A percentile compares a stretch with the other conserved stretches of the same genome.
Conservation (phyloP, 202 grass and related monocot genomes). For the Miscanthus sacchariflorus region DNA sequence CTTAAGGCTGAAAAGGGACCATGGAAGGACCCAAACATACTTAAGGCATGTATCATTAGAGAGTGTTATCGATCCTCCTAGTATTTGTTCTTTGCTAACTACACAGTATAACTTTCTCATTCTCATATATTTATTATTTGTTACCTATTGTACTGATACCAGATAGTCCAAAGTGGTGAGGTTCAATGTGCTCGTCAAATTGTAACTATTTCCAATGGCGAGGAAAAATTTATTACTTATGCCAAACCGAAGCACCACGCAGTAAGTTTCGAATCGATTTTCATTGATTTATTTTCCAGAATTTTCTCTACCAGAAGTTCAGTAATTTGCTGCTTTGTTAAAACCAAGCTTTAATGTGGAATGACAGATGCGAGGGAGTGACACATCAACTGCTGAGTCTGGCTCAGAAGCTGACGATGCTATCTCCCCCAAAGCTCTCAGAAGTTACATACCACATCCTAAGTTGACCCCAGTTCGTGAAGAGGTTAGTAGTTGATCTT, state of each 20-base stretch:
- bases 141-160: slow-evolving; percentile 35
- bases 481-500: slow-evolving; percentile 64
- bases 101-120: not conserved
- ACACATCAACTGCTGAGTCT: slow-evolving; percentile 93
- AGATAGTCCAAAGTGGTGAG: slow-evolving; percentile 94
- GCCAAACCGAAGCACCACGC: slow-evolving; percentile 61
- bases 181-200: slow-evolving; percentile 86
- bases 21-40: slow-evolving; percentile 82
- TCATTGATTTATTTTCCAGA: slow-evolving; percentile 4
- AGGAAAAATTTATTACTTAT: slow-evolving; percentile 85
- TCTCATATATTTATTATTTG: slow-evolving; percentile 14
- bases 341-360: slow-evolving; percentile 47
- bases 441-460: slow-evolving; percentile 70
- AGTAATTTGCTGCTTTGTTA: not conserved
- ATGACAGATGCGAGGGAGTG: slow-evolving; percentile 59
- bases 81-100: slow-evolving; percentile 20
- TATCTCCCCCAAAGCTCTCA: slow-evolving; percentile 69
- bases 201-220: slow-evolving; percentile 81
- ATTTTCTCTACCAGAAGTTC: not conserved
- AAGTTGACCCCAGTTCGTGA: slow-evolving; percentile 93
- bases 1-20: slow-evolving; percentile 90
- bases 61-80: slow-evolving; percentile 1
- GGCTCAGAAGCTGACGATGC: slow-evolving; percentile 77
- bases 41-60: slow-evolving; percentile 47
- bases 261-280: slow-evolving; percentile 50